Evolutionary conservation across 2,329 filamentous ascomycete genomes (phyloP), one percentile per base, ranked within the genome.

Genomic region (Corniculantispora saksenae): DNA sequence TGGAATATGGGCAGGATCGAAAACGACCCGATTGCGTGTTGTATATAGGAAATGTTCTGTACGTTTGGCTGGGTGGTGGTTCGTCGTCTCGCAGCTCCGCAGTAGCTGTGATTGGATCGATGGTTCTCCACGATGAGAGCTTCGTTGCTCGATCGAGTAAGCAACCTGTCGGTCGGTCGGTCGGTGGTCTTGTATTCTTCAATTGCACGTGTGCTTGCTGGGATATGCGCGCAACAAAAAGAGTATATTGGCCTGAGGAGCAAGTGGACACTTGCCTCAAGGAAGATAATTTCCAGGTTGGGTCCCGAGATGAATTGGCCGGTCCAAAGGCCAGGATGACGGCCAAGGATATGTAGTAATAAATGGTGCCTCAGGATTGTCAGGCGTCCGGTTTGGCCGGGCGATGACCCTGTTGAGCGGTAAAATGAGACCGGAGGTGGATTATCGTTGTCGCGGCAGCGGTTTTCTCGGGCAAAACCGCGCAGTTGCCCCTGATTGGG

Each of bases 391-490:
- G 56, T 32, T 47, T 47, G 38, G 56, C 23, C 56, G 19, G 43
- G n/a, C 54, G 23, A 3, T 43, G 35, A 56, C 54, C 54, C 54
- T 27, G 35, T n/a, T 43, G 54, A 19, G 54, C 23, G 27, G 55
- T 60, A 51, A 66, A 66, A 64, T 66, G 65, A 66, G 55, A 63
- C 64, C 68, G 62, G 70, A 68, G 66, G 68, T 72, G 72, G 72
- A 70, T 75, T 76, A 78, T 76, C 75, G 73, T 77, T 75, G 76
- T 73, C 72, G 72, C 73, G 74, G 71, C 72, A 67, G 77, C 76
- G 76, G 77, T 70, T 76, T 74, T 74, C 73, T 70, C 73, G 76
- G 75, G 76, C 74, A 78, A 79, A 77, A 75, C 72, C 73, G 72
- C 76, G 71, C 75, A 77, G 65, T 70, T 59, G 47, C 55, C 66